Evolutionary conservation across 2,329 filamentous ascomycete species (phyloP).

Genomic region (Arthrobotrys sphaeroides): DNA sequence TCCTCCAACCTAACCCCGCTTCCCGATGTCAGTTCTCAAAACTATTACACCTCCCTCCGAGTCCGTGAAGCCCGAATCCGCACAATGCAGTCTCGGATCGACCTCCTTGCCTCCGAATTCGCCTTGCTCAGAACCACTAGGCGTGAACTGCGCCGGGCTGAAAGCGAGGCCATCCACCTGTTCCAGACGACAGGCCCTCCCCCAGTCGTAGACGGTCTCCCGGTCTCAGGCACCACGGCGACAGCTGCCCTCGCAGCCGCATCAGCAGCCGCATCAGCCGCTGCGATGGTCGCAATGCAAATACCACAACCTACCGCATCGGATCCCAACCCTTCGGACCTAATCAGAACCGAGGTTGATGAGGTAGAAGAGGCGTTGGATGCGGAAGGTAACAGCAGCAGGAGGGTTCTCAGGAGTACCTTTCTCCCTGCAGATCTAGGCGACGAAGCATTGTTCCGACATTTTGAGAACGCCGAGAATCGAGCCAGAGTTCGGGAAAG

Average conservation of each 20-base stretch:
- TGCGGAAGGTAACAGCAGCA: constrained; percentile 49
- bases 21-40: constrained; percentile 40
- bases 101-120: constrained; percentile 57
- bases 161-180: constrained; percentile 43
- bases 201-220: not conserved
- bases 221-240: not conserved
- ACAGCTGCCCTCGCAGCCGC: constrained; percentile 2
- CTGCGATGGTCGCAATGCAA: constrained; percentile 1
- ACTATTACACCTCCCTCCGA: constrained; percentile 51
- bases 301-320: constrained; percentile 14
- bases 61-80: constrained; percentile 56
- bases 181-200: constrained; percentile 33
- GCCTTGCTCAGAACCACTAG: constrained; percentile 55
- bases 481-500: constrained; percentile 39
- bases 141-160: constrained; percentile 55
- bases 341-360: constrained; percentile 41
- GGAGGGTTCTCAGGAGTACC: constrained; percentile 42
- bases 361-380: constrained; percentile 48
- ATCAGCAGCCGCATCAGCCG: not conserved
- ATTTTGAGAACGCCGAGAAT: constrained; percentile 44
- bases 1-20: not conserved
- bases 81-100: constrained; percentile 58
- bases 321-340: constrained; percentile 5
- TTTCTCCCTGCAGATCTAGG: constrained; percentile 49
- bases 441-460: constrained; percentile 50